These are phyloP conservation scores for Cyberlindnera maclurae DNA, from an alignment of 805 yeast genomes.

Conservation along the genomic window DNA sequence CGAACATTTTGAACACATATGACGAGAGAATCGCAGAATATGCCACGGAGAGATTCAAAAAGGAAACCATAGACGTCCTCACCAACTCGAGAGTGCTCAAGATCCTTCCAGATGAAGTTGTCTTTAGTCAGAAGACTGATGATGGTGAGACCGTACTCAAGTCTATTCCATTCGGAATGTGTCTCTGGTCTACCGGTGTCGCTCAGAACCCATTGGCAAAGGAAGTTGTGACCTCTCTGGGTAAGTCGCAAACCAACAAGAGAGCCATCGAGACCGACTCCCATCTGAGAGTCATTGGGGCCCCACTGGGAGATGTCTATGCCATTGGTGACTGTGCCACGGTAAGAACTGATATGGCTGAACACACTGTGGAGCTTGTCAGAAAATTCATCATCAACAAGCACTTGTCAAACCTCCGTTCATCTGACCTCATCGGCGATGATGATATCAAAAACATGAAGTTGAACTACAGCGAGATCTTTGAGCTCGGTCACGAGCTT, in stretches of 20 bases:
- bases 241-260: slow-evolving; percentile 45
- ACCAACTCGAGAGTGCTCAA: slow-evolving; percentile 59
- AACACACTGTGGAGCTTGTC: slow-evolving; percentile 45
- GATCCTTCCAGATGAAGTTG: slow-evolving; percentile 48
- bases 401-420: slow-evolving; percentile 29
- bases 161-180: slow-evolving; percentile 57
- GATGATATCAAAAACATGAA: slow-evolving; percentile 43
- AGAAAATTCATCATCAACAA: slow-evolving; percentile 38
- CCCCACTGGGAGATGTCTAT: slow-evolving; percentile 60
- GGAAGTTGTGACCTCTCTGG: slow-evolving; percentile 42
- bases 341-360: slow-evolving; percentile 52
- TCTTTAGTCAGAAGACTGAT: slow-evolving; percentile 45
- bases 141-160: slow-evolving; percentile 31
- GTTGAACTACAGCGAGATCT: slow-evolving; percentile 41
- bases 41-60: slow-evolving; percentile 56
- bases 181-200: slow-evolving; percentile 75
- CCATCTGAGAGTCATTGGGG: slow-evolving; percentile 63
- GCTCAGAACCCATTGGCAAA: slow-evolving; percentile 58
- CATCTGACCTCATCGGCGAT: slow-evolving; percentile 36
- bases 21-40: slow-evolving; percentile 58
- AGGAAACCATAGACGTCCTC: slow-evolving; percentile 54
- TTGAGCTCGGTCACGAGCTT: slow-evolving; percentile 40
- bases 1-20: slow-evolving; percentile 61
- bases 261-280: slow-evolving; percentile 74
- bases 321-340: slow-evolving; percentile 72